Base-by-base conservation (phyloP, 202 grass and related monocot genomes). In the Setaria italica region DNA sequence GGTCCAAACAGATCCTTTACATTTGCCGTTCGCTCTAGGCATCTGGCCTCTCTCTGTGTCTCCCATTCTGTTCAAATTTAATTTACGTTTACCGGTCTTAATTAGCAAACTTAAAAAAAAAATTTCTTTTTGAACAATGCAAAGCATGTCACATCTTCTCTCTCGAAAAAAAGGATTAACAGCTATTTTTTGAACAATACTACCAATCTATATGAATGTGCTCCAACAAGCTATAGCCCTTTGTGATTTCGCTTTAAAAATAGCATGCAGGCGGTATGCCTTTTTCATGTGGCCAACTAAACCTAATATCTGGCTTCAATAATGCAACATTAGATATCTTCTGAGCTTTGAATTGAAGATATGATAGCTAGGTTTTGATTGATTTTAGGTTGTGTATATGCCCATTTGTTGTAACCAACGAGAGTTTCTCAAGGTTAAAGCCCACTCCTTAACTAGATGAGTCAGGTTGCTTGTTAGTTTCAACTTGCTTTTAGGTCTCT, bases 321-420 rank as follows among this genome's bases (percentile, higher is more conserved):
- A 29, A 41, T 80, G 46, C 46, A 51, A 25, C 1, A 53, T 54
- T n/a, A 7, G 54, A 10, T 48, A 39, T 21, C 2, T 39, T 53
- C 17, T 51, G 1, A 37, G 7, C 11, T 42, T 65, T 11, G 57
- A 25, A 25, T 25, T 25, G 25, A 25, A 25, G 25, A 25, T 21
- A 41, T 21, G 10, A 25, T 58, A 43, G 66, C 17, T 3, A n/a
- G 5, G 11, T 20, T 43, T 43, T 69, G 17, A 58, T 74, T 74
- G 48, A 42, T n/a, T 39, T 56, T 46, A 25, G 25, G 41, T 7
- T 48, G 11, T 25, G 0, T 68, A 74, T 83, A 80, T 48, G 13
- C 12, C 30, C n/a, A 29, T 53, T 42, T 33, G 87, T 79, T 92
- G 77, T 62, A 92, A 92, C 87, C 59, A 84, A 62, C 66, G 53